Base-by-base conservation (phyloP, 805 yeast species). In the Pichia pseudocactophila region DNA sequence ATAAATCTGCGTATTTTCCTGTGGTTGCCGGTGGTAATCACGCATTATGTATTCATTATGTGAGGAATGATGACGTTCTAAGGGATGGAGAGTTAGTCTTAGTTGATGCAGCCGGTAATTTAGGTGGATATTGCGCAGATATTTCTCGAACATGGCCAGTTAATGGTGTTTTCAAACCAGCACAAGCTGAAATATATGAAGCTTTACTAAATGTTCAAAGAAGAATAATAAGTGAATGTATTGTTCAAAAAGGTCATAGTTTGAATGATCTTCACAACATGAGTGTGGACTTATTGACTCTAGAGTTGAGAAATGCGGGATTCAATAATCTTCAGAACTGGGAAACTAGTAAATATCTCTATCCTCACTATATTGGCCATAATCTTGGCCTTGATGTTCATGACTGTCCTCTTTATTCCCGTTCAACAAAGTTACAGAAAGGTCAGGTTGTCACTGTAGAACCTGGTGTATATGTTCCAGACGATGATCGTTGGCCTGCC, bases 61-160 rank as follows among this genome's bases (percentile, higher is more conserved):
- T 96, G 0, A 69, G 95, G 45, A 92, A 92, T 55, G 95, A 92
- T 61, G 95, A 86, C 56, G 62, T 82, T 11, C 70, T 92, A 48
- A 73, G 74, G 44, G 72, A 74, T 34, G 87, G 80, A 49, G 97
- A 90, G 48, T 37, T 60, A 45, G 96, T 88, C 7, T 74, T 92
- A 25, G 88, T 92, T 3, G 99, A 92, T 62, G 97, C 97, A 3
- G 94, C 95, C 1, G 99, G 97, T 4, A 74, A 83, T 39, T 60
- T 82, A 34, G 98, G 97, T 33, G 97, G 97, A 1, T 92, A 92
- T 61, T 80, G 95, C 56, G 80, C 97, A 1, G 99, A 92, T 62
- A 92, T 92, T 36, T 89, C 97, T 2, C 73, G 99, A 49, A 82
- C 97, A 0, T 92, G 97, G 97, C 98, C 98, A 5, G 81, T 79